phyloP scores from a whole-genome alignment of 768 basidiomycete species.

The Clitopilus hobsonii region DNA sequence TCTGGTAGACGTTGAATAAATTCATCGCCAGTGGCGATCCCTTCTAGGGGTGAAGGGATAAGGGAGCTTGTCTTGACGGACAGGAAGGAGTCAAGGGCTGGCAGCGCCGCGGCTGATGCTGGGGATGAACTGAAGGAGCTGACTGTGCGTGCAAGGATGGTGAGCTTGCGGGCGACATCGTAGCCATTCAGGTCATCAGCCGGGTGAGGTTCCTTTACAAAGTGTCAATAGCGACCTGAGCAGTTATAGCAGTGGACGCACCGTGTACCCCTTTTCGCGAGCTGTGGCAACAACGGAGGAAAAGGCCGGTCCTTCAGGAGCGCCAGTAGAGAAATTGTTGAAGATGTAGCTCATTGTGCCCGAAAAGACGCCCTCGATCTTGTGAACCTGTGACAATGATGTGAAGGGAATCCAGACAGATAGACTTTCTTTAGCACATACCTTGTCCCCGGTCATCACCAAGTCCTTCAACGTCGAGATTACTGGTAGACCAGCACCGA shows the following conservation, averaged over 20 bases:
- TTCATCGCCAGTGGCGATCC: slow-evolving; percentile 68
- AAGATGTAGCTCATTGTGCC: slow-evolving; percentile 99
- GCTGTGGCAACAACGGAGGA: slow-evolving; percentile 87
- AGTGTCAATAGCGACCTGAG: neutral
- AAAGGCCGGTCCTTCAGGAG: slow-evolving; percentile 68
- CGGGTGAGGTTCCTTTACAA: slow-evolving; percentile 91
- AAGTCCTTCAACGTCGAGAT: slow-evolving; percentile 90
- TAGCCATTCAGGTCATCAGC: slow-evolving; percentile 95
- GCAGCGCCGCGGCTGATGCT: slow-evolving; percentile 28
- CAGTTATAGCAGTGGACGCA: slow-evolving; percentile 25
- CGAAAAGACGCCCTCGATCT: slow-evolving; percentile 96
- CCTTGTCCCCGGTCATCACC: slow-evolving; percentile 89
- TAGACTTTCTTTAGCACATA: slow-evolving; percentile 20
- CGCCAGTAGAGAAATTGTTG: slow-evolving; percentile 84
- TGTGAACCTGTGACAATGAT: slow-evolving; percentile 49
- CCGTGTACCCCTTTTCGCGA: slow-evolving; percentile 92
- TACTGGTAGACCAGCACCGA: slow-evolving; percentile 93
- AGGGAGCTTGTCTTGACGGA: slow-evolving; percentile 83
- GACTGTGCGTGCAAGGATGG: slow-evolving; percentile 86
- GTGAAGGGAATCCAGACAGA: neutral
- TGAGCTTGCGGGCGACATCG: slow-evolving; percentile 95
- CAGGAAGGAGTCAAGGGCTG: slow-evolving; percentile 70
- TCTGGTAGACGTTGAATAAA: slow-evolving; percentile 78
- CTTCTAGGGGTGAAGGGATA: slow-evolving; percentile 71
- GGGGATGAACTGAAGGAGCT: slow-evolving; percentile 30